Base-by-base conservation (phyloP, 495 filamentous ascomycete species). In the Aspergillus conjunctus region DNA sequence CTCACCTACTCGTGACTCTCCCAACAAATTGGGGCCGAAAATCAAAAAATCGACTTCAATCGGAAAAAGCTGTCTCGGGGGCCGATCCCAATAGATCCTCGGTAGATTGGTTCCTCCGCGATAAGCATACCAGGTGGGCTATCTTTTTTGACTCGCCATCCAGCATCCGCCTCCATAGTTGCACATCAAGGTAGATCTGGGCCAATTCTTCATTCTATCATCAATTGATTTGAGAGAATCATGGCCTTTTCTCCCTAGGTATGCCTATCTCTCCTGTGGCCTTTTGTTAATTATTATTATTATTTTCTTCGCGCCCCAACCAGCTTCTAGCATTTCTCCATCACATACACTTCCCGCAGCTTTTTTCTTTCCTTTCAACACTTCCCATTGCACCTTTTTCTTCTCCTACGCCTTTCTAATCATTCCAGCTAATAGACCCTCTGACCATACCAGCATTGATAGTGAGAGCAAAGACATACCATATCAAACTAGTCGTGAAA, bases 281-380 rank as follows among this genome's bases (percentile, higher is more conserved):
- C 39, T 43, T 12, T 8, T n/a, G 10, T 1, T n/a, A 41, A 3
- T 12, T 41, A 15, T 14, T 0, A 3, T 12, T 41, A 15, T 14
- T 0, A 10, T 43, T 43, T 14, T 10, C 17, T 43, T 4, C 12
- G 39, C 4, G 17, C 39, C 12, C n/a, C 10, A 21, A 48, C 7
- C 4, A 48, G 44, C 18, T 5, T 21, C 5, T 7, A 48, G n/a
- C 17, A 48, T 17, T 10, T 43, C 39, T 5, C 39, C 7, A 43
- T 9, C 39, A 43, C 39, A 43, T 12, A 4, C 44, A 48, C 17
- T 48, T 48, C 18, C 44, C n/a, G 7, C 18, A 8, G n/a, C 15
- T 31, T 46, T 39, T 51, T 17, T 52, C 22, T 59, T 37, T 12
- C 52, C n/a, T 48, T 9, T 44, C 48, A 26, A 10, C 37, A 26